Conservation (phyloP, 2,329 filamentous ascomycete genomes). For the Cercospora brassicicola region DNA sequence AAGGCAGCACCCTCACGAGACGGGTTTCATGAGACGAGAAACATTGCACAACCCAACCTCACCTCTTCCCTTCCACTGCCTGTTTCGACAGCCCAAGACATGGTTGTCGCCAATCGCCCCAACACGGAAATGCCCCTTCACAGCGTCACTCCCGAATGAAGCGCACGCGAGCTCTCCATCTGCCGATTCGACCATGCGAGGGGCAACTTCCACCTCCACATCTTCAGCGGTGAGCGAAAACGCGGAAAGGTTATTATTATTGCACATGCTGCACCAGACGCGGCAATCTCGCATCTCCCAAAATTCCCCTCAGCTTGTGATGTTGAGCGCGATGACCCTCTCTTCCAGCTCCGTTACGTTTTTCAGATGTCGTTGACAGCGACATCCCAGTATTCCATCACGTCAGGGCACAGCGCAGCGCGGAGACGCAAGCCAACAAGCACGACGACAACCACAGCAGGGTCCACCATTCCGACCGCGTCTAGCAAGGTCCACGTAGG, state of each 20-base stretch:
- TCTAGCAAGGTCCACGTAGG: not conserved
- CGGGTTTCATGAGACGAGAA: not conserved
- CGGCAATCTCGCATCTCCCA: not conserved
- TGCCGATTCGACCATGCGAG: not conserved
- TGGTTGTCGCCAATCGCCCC: not conserved
- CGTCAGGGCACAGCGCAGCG: not conserved
- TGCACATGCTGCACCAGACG: not conserved
- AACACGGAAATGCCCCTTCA: not conserved
- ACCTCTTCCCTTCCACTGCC: not conserved
- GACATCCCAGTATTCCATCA: not conserved
- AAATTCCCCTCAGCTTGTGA: not conserved
- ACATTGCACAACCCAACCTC: not conserved
- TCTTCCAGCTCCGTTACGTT: not conserved
- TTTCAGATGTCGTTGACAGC: not conserved
- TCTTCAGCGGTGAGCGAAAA: not conserved
- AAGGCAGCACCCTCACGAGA: not conserved
- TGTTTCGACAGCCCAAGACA: not conserved
- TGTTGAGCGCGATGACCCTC: not conserved
- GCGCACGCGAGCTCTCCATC: not conserved
- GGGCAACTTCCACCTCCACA: not conserved
- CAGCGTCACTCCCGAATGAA: not conserved
- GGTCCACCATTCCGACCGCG: not conserved
- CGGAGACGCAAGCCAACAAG: not conserved
- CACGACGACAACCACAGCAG: not conserved
- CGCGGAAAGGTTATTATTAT: not conserved